These are phyloP conservation scores for Rhizophagus clarus DNA, from an alignment of 192 early-diverging fungal species.

Conservation along the genomic window DNA sequence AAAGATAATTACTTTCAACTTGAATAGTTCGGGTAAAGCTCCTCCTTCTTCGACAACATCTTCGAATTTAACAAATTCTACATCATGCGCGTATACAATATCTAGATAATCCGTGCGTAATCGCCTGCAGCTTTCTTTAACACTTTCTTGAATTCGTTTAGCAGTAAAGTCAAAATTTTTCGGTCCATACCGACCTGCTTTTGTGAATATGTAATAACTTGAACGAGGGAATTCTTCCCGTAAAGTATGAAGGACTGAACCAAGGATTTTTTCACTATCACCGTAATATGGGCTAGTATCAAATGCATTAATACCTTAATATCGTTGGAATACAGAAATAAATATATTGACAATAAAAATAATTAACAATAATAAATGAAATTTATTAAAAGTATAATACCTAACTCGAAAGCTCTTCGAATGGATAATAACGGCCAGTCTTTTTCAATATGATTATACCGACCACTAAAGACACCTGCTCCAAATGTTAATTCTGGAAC, in stretches of 20 bases:
- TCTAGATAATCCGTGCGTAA: slow-evolving; percentile 70
- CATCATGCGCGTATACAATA: slow-evolving; percentile 72
- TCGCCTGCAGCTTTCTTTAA: slow-evolving; percentile 59
- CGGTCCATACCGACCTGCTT: slow-evolving; percentile 74
- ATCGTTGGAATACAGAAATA: neutral
- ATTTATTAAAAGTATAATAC: slow-evolving; percentile 22
- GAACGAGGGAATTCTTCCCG: slow-evolving; percentile 59
- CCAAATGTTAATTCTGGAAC: slow-evolving; percentile 56
- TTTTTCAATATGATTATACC: slow-evolving; percentile 50
- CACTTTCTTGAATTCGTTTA: slow-evolving; percentile 49
- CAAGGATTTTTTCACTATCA: slow-evolving; percentile 66
- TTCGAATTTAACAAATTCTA: slow-evolving; percentile 70
- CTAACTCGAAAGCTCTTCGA: slow-evolving; percentile 48
- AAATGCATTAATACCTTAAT: slow-evolving; percentile 63
- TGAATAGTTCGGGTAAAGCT: slow-evolving; percentile 54
- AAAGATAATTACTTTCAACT: slow-evolving; percentile 36
- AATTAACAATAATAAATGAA: neutral
- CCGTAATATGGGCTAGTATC: slow-evolving; percentile 80
- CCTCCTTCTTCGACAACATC: slow-evolving; percentile 50
- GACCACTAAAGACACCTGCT: slow-evolving; percentile 52
- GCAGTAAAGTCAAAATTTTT: slow-evolving; percentile 69
- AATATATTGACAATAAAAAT: neutral
- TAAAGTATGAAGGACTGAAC: slow-evolving; percentile 56
- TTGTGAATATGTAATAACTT: slow-evolving; percentile 69
- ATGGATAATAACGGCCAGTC: slow-evolving; percentile 50